phyloP scores from a whole-genome alignment of 179 eudicot species.

The Corrigiola litoralis region DNA sequence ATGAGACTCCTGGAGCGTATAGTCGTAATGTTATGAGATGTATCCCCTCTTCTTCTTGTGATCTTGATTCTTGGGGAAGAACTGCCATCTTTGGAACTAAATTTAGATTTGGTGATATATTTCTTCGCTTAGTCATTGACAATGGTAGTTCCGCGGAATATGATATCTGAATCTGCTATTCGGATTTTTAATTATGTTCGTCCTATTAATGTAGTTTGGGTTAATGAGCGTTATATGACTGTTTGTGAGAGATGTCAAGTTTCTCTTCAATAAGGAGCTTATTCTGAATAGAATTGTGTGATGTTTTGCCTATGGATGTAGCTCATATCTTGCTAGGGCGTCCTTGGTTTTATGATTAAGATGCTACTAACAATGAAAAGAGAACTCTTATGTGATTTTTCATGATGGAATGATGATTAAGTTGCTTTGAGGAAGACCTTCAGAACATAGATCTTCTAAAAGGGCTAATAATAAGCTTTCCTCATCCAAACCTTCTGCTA shows the following conservation, averaged over 20 bases:
- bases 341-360: background rate
- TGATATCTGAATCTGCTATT: background rate
- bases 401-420: background rate
- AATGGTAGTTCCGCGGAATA: conserved; percentile 9
- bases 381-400: background rate
- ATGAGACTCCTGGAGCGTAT: background rate
- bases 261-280: background rate
- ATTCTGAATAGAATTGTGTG: background rate
- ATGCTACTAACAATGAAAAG: background rate
- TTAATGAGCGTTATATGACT: background rate
- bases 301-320: background rate
- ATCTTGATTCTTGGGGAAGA: no score
- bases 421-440: background rate
- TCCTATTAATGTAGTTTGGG: conserved; percentile 2
- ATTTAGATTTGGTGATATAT: background rate
- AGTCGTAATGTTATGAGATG: background rate
- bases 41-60: background rate
- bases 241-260: background rate
- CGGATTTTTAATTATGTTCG: background rate
- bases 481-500: background rate
- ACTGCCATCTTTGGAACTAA: background rate
- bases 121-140: conserved; percentile 1
- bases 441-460: background rate
- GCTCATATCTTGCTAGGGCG: background rate
- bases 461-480: background rate